Evolutionary conservation across 176 grass and related monocot species (phyloP).

Genomic region (Oryza glumipatula): DNA sequence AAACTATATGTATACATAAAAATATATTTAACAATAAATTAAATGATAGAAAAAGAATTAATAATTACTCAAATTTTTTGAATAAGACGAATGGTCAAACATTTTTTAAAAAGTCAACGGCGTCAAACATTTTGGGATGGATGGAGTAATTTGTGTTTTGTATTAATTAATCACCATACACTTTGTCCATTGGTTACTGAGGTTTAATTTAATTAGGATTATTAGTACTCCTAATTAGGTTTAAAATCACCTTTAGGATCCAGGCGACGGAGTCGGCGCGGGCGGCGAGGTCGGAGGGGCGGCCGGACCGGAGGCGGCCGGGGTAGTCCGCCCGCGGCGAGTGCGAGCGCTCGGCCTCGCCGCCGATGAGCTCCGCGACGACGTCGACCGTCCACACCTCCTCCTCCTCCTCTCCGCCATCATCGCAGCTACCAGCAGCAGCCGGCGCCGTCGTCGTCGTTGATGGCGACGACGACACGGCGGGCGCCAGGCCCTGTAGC

Average conservation of each 20-base stretch:
- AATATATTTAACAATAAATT: no score
- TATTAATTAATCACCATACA: background rate
- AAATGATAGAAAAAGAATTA: no score
- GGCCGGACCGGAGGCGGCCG: constrained; percentile 42
- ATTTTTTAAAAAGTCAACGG: no score
- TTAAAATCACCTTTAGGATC: constrained; percentile 55
- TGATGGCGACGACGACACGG: background rate
- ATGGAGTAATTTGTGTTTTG: background rate
- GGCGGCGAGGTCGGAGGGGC: constrained; percentile 39
- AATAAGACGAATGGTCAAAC: no score
- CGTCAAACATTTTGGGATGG: no score
- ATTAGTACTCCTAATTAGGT: no score
- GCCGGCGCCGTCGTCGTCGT: background rate
- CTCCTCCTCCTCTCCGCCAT: background rate
- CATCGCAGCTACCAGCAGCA: background rate
- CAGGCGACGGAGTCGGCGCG: constrained; percentile 53
- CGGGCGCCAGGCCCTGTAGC: background rate
- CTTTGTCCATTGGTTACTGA: background rate
- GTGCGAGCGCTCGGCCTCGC: constrained; percentile 41
- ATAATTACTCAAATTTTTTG: no score
- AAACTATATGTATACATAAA: no score
- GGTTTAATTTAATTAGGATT: background rate
- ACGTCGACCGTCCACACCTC: background rate
- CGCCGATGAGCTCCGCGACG: constrained; percentile 27
- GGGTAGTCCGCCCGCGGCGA: constrained; percentile 46